Percentiles rank a stretch among this genome's conserved stretches.
These are phyloP conservation scores for Wickerhamomyces alni DNA, from an alignment of 805 yeast genomes.

Conservation along the genomic window DNA sequence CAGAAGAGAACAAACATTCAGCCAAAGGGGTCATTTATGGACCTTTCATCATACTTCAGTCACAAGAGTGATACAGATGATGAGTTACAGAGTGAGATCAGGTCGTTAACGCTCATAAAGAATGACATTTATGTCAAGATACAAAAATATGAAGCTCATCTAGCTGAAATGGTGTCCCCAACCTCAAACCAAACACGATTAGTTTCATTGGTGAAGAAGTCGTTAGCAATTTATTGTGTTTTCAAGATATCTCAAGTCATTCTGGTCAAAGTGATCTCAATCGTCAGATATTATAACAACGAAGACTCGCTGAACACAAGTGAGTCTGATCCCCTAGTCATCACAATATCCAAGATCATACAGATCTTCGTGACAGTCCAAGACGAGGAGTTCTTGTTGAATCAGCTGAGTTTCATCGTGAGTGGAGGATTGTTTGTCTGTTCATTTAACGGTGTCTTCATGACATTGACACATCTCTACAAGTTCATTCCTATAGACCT, in stretches of 20 bases:
- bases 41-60: constrained; percentile 8
- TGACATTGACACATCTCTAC: constrained; percentile 51
- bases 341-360: constrained; percentile 29
- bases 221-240: constrained; percentile 29
- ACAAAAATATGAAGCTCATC: constrained; percentile 9
- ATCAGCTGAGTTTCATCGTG: constrained; percentile 39
- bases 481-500: constrained; percentile 30
- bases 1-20: constrained; percentile 15
- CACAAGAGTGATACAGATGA: constrained; percentile 2
- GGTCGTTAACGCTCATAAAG: constrained; percentile 16
- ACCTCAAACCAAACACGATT: constrained; percentile 2
- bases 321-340: constrained; percentile 32
- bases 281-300: constrained; percentile 17
- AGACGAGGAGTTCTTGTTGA: constrained; percentile 30
- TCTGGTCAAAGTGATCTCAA: constrained; percentile 21
- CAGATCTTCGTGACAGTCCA: constrained; percentile 27
- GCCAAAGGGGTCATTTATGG: constrained; percentile 19
- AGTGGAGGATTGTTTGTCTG: constrained; percentile 56
- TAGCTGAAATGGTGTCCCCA: not conserved
- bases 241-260: constrained; percentile 30
- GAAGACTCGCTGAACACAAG: constrained; percentile 11
- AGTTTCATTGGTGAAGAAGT: not conserved
- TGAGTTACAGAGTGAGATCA: constrained; percentile 13
- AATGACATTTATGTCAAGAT: constrained; percentile 19
- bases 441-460: constrained; percentile 58